Percentiles rank a stretch among this genome's conserved stretches.
phyloP scores from a whole-genome alignment of 179 eudicot species.

The Sideroxylon spinosum region DNA sequence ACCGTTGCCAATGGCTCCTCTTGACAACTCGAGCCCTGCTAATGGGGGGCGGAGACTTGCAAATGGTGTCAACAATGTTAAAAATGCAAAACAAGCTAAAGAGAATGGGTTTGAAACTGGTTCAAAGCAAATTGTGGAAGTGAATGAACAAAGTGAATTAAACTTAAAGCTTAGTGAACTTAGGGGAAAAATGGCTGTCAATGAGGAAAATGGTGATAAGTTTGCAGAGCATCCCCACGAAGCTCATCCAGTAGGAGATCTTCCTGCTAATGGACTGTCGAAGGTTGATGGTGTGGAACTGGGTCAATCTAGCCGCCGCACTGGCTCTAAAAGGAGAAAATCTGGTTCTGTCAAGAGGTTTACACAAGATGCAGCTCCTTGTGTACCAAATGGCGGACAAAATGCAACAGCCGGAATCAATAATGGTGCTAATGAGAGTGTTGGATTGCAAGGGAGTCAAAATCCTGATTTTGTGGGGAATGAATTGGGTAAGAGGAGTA shows the following conservation, averaged over 20 bases:
- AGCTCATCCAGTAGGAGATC: slow-evolving; percentile 22
- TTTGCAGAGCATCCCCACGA: slow-evolving; percentile 29
- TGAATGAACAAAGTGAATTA: slow-evolving; percentile 33
- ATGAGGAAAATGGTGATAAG: slow-evolving; percentile 21
- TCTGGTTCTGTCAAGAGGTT: slow-evolving; percentile 88
- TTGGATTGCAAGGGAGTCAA: slow-evolving; percentile 27
- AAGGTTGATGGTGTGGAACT: slow-evolving; percentile 42
- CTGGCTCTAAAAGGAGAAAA: slow-evolving; percentile 82
- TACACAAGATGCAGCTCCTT: slow-evolving; percentile 36
- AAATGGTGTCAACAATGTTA: slow-evolving; percentile 24
- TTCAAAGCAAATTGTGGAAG: slow-evolving; percentile 32
- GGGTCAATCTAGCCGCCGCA: slow-evolving; percentile 45
- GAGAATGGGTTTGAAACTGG: slow-evolving; percentile 33
- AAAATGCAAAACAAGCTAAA: slow-evolving; percentile 24
- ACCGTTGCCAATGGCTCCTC: slow-evolving; percentile 25
- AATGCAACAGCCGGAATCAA: slow-evolving; percentile 23
- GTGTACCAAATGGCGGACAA: slow-evolving; percentile 26
- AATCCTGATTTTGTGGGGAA: slow-evolving; percentile 27
- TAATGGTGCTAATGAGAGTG: slow-evolving; percentile 30
- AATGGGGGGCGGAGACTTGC: slow-evolving; percentile 19
- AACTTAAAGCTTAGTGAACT: slow-evolving; percentile 31
- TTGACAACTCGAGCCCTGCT: slow-evolving; percentile 18
- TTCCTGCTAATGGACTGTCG: slow-evolving; percentile 34
- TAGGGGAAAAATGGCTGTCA: slow-evolving; percentile 20
- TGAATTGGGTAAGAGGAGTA: slow-evolving; percentile 38